These are phyloP conservation scores for Ogataea paraovalis DNA, from an alignment of 805 yeast genomes.

Conservation along the genomic window DNA sequence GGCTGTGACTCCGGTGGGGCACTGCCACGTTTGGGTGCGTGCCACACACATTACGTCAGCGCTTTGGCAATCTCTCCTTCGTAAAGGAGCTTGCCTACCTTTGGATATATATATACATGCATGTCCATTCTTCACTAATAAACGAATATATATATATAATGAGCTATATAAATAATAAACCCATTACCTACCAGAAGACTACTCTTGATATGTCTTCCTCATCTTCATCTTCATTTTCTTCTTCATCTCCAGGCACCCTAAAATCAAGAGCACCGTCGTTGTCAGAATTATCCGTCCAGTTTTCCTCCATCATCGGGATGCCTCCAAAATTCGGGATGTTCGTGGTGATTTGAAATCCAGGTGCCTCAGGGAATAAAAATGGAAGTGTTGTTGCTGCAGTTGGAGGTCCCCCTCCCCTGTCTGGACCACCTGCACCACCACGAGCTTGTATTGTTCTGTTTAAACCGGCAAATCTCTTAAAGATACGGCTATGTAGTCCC, in stretches of 20 bases:
- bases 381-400: not conserved
- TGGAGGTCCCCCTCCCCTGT: not conserved
- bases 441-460: not conserved
- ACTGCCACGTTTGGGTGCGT: not conserved
- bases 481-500: slow-evolving; percentile 14
- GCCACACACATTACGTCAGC: not conserved
- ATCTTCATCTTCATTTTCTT: slow-evolving; percentile 13
- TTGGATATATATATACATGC: not conserved
- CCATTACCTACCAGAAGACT: slow-evolving; percentile 11
- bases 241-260: not conserved
- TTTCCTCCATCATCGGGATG: not conserved
- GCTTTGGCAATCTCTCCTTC: not conserved
- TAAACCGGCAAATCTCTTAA: slow-evolving; percentile 1
- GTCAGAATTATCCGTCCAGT: not conserved
- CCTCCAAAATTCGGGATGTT: not conserved
- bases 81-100: too few relatives aligned
- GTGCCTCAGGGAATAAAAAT: not conserved
- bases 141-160: too few relatives aligned
- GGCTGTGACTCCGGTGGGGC: slow-evolving; percentile 4
- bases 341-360: not conserved
- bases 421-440: not conserved
- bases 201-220: slow-evolving; percentile 14
- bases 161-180: too few relatives aligned
- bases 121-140: too few relatives aligned
- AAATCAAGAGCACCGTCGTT: slow-evolving; percentile 9